Evolutionary conservation across 805 yeast genomes (phyloP).

Genomic region (Jamesozyma hellenica): DNA sequence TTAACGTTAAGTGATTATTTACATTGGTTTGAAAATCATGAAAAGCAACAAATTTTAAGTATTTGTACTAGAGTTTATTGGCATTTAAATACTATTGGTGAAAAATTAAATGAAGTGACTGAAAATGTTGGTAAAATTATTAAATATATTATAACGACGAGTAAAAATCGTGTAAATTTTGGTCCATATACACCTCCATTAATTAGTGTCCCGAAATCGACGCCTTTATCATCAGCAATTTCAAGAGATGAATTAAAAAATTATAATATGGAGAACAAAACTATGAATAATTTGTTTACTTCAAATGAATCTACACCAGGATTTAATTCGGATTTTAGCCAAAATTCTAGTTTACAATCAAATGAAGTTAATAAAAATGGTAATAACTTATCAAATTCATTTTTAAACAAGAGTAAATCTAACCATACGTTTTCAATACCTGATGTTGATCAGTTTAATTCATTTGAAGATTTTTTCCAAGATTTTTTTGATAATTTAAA

Average conservation of each 20-base stretch:
- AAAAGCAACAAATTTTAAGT: slow-evolving; percentile 35
- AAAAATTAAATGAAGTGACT: slow-evolving; percentile 47
- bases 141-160: slow-evolving; percentile 39
- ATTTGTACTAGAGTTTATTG: slow-evolving; percentile 46
- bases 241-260: neutral
- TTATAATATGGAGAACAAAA: too few relatives aligned
- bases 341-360: neutral
- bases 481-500: slow-evolving; percentile 33
- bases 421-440: slow-evolving; percentile 23
- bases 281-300: neutral
- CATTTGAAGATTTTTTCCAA: slow-evolving; percentile 49
- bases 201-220: neutral
- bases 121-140: slow-evolving; percentile 50
- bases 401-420: neutral
- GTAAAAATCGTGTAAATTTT: slow-evolving; percentile 22
- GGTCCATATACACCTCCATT: slow-evolving; percentile 8
- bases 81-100: slow-evolving; percentile 50
- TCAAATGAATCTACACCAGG: neutral
- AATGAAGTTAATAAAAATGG: neutral
- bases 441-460: slow-evolving; percentile 39
- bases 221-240: neutral
- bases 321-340: neutral
- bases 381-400: neutral
- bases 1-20: slow-evolving; percentile 42
- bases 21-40: slow-evolving; percentile 31